A percentile compares a stretch with the other conserved stretches of the same genome.
These are phyloP conservation scores for Penicillium freii DNA, from an alignment of 2,329 filamentous ascomycete genomes.

Conservation along the genomic window DNA sequence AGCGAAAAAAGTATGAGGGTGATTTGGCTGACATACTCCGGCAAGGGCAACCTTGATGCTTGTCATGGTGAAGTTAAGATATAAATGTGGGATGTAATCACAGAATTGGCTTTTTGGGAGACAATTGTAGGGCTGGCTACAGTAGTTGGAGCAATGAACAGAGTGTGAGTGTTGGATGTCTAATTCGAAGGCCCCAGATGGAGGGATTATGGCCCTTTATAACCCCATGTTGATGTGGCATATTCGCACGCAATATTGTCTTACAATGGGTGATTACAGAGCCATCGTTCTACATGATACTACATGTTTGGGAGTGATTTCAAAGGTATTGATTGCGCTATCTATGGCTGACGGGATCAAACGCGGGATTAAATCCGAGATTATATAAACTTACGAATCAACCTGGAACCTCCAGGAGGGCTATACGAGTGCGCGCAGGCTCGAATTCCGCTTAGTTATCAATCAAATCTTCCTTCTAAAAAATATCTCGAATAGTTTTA, in stretches of 20 bases:
- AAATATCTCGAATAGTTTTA: not conserved
- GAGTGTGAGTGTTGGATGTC: not conserved
- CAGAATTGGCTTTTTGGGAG: no score
- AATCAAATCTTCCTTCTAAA: not conserved
- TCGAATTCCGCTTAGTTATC: not conserved
- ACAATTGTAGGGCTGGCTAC: not conserved
- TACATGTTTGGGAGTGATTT: not conserved
- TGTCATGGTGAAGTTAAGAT: not conserved
- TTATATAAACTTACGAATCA: not conserved
- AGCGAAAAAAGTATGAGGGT: not conserved
- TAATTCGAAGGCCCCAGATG: not conserved
- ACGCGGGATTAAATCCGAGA: not conserved
- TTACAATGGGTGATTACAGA: not conserved
- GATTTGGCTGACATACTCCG: not conserved
- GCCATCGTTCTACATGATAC: not conserved
- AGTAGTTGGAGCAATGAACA: not conserved
- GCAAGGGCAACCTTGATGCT: slow-evolving; percentile 4
- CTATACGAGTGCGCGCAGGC: no score
- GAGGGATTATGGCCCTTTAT: not conserved
- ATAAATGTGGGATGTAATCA: not conserved
- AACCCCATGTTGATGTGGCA: not conserved
- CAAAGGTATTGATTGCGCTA: not conserved
- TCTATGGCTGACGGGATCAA: not conserved
- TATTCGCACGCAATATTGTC: not conserved
- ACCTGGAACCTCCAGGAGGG: no score